Base-by-base conservation (phyloP, 2,329 filamentous ascomycete genomes). In the Lachnellula occidentalis region DNA sequence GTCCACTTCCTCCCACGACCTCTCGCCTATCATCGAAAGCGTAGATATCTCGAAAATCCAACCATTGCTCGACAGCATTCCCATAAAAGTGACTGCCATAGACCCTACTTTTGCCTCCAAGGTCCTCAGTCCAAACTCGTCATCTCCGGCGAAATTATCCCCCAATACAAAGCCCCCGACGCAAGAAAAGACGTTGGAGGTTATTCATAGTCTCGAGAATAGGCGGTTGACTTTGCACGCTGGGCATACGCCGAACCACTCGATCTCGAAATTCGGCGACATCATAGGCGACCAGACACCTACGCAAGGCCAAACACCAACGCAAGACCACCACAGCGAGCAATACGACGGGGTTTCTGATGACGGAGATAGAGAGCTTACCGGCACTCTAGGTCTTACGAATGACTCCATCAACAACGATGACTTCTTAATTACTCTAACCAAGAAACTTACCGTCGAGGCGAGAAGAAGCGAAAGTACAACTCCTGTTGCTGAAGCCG, bases 241-340 rank as follows among this genome's bases (percentile, higher is more conserved):
- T 19, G 82, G 82, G 1, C 82, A 85, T 66, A 85, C 82, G 1
- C 82, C 82, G 6, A 83, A 76, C 49, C 81, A 83, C 64, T 74
- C 72, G 3, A 66, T 73, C 21, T 82, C 80, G 1, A 70, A 82
- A 11, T 81, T 81, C 4, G 61, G 57, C 37, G 66, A 61, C 1
- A 50, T 54, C 37, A 62, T 58, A 42, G 67, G 63, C 2, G 51
- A 57, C 42, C 60, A 61, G 8, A 67, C 67, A 8, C 67, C 67
- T 4, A 67, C 58, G 17, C 65, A 64, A 49, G 56, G 47, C 6
- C 36, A 54, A n/a, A 67, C 67, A 8, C 67, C 67, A 3, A 67
- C 58, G 17, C 65, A 64, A 49, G 56, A 49, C 6, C 36, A 54
- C 49, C 58, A 51, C 12, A 43, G 55, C 4, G 27, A 48, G 2